Conservation (phyloP, 345 rosid genomes). For the Gynandropsis gynandra region DNA sequence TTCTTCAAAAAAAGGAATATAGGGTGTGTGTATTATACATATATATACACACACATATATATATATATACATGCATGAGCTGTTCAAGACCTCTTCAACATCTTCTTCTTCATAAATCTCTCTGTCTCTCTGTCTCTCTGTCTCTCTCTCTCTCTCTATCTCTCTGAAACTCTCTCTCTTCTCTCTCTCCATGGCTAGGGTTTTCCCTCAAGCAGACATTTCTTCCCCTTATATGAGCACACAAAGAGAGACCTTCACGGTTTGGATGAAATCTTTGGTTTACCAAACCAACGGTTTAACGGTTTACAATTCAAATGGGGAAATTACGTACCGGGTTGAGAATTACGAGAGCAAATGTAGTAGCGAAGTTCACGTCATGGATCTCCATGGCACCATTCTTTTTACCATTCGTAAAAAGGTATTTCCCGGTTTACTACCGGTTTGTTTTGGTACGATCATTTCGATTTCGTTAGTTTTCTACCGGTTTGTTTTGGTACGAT, state of each 20-base stretch:
- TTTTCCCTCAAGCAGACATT: slow-evolving; percentile 38
- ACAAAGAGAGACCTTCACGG: slow-evolving; percentile 43
- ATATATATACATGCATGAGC: slow-evolving; percentile 14
- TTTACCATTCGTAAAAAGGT: slow-evolving; percentile 46
- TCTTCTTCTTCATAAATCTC: slow-evolving; percentile 8
- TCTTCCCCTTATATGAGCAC: slow-evolving; percentile 27
- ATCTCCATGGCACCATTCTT: slow-evolving; percentile 47
- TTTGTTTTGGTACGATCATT: background rate
- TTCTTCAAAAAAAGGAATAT: slow-evolving; percentile 13
- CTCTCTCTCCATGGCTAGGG: slow-evolving; percentile 32
- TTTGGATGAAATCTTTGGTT: slow-evolving; percentile 70
- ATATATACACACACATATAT: no score
- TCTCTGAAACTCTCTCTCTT: slow-evolving; percentile 7
- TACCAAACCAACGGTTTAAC: slow-evolving; percentile 60
- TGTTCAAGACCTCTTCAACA: slow-evolving; percentile 30
- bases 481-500: no score
- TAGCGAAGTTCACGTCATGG: slow-evolving; percentile 52
- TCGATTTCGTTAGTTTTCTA: no score
- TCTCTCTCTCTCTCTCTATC: no score
- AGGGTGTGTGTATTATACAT: no score
- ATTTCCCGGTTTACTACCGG: background rate
- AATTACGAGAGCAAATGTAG: slow-evolving; percentile 43
- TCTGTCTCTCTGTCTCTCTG: no score
- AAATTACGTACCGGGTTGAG: slow-evolving; percentile 47
- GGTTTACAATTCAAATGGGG: slow-evolving; percentile 44